phyloP scores from a whole-genome alignment of 768 basidiomycete genomes.

The Pisolithus marmoratus region DNA sequence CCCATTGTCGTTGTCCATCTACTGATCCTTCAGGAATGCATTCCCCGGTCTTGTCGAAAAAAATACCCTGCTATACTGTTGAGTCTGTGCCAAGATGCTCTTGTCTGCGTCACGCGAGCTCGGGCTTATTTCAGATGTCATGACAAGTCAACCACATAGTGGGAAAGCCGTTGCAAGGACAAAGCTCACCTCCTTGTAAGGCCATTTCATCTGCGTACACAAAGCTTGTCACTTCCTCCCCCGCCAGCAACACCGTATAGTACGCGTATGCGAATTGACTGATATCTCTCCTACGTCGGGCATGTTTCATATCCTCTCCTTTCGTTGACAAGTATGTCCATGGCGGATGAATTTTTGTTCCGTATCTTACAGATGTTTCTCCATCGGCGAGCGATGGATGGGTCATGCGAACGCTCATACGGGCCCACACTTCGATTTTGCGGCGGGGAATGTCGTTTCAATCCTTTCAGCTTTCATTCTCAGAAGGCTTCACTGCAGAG shows the following conservation, averaged over 20 bases:
- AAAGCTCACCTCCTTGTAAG: conserved; percentile 25
- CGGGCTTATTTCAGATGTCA: too few species aligned
- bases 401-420: conserved; percentile 35
- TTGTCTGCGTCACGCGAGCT: conserved; percentile 23
- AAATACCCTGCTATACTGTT: conserved; percentile 37
- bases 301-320: conserved; percentile 30
- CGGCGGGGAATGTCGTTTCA: conserved; percentile 9
- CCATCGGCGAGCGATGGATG: conserved; percentile 35
- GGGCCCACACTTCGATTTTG: conserved; percentile 24
- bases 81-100: conserved; percentile 42
- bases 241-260: conserved; percentile 16
- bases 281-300: conserved; percentile 30
- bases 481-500: background rate
- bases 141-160: too few species aligned
- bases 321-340: conserved; percentile 32
- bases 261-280: conserved; percentile 33
- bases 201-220: conserved; percentile 31
- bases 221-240: conserved; percentile 27
- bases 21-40: conserved; percentile 37
- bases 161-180: background rate
- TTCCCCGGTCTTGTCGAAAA: conserved; percentile 34
- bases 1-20: conserved; percentile 39
- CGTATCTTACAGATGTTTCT: conserved; percentile 28
- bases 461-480: conserved; percentile 2
- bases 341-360: conserved; percentile 34